Conservation (phyloP, 225 moss, liverwort and hornwort genomes). For the Neckera pumila region DNA sequence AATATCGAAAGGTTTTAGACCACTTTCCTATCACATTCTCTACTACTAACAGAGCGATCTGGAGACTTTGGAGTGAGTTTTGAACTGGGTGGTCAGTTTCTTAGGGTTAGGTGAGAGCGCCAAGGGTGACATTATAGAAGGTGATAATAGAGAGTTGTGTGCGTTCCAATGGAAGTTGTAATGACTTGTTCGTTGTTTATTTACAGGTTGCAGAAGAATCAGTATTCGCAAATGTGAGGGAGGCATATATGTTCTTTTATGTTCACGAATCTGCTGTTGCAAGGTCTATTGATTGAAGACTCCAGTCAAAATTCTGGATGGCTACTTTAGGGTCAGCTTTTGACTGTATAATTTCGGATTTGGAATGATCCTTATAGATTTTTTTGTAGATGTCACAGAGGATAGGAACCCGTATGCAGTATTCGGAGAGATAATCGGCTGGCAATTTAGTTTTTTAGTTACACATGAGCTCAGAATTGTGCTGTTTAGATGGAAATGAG, state of each 20-base stretch:
- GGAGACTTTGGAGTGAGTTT: neutral
- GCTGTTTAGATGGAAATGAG: neutral
- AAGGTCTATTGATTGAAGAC: neutral
- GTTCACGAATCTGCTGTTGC: slow-evolving; percentile 12
- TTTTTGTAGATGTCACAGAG: neutral
- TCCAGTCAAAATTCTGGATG: neutral
- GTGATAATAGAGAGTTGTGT: too few species aligned
- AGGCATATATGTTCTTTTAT: slow-evolving; percentile 49
- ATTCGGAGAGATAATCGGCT: neutral
- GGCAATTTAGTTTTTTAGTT: neutral
- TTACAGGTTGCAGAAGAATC: slow-evolving; percentile 26
- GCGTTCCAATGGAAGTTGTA: too few species aligned
- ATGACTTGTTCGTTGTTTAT: neutral
- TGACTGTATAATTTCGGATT: neutral
- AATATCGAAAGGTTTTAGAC: neutral
- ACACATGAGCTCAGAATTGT: neutral
- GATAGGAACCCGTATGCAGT: neutral
- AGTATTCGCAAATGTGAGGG: slow-evolving; percentile 29
- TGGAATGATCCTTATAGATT: neutral
- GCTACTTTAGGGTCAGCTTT: neutral
- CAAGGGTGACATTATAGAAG: neutral
- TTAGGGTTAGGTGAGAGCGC: too few species aligned
- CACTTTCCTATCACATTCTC: neutral
- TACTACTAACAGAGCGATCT: neutral
- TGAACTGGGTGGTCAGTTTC: neutral